A percentile compares a stretch with the other conserved stretches of the same genome.
These are phyloP conservation scores for Haematococcus lacustris DNA, from an alignment of 139 green algal genomes.

Conservation along the genomic window DNA sequence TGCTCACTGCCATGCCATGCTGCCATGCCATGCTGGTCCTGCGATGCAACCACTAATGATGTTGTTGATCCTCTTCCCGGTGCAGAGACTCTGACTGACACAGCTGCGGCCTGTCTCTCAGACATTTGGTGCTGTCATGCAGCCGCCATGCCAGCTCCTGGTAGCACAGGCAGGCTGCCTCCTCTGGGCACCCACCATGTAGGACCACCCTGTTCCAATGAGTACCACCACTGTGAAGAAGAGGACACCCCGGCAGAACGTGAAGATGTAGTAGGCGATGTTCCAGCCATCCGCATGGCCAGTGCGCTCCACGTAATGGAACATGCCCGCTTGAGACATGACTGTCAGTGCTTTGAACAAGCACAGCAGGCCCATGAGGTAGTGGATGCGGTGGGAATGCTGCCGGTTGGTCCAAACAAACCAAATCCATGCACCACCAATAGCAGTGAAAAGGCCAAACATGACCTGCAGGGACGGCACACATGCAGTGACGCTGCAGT, in stretches of 20 bases:
- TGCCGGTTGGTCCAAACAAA: conserved; percentile 35
- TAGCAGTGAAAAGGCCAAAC: conserved; percentile 68
- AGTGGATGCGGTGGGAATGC: conserved; percentile 78
- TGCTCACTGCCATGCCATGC: no score
- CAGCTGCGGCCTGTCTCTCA: no score
- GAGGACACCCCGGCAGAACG: conserved; percentile 78
- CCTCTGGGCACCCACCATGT: conserved; percentile 48
- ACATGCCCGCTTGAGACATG: conserved; percentile 48
- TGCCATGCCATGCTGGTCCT: no score
- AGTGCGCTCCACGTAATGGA: conserved; percentile 67
- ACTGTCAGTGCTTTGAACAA: conserved; percentile 84
- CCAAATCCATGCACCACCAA: conserved; percentile 53
- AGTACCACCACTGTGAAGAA: conserved; percentile 94
- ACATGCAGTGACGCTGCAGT: no score
- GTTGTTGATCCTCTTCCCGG: no score
- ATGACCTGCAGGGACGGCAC: conserved; percentile 62
- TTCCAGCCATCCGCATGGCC: conserved; percentile 89
- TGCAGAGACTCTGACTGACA: no score
- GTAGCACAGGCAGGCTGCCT: no score
- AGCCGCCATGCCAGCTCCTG: no score
- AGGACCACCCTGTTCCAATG: conserved; percentile 90
- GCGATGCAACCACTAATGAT: no score
- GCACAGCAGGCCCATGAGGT: conserved; percentile 83
- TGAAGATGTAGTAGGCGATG: conserved; percentile 95
- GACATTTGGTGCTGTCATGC: no score